phyloP scores from a whole-genome alignment of 75 land plant species.

The Isoetes taiwanensis region DNA sequence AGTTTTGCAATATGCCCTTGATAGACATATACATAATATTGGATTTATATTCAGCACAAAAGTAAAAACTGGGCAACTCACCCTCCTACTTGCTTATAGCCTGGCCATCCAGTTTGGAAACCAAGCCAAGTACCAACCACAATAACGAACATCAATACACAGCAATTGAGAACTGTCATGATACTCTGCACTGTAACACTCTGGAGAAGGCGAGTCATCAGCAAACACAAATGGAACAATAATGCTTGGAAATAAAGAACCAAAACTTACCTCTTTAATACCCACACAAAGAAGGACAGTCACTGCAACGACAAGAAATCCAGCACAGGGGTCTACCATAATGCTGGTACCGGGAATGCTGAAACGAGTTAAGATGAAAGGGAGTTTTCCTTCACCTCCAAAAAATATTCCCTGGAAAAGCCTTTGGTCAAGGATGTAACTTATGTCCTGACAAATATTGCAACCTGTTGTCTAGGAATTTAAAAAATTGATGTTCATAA shows the following conservation, averaged over 20 bases:
- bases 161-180: slow-evolving; percentile 51
- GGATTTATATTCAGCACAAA: not conserved
- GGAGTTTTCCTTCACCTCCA: slow-evolving; percentile 70
- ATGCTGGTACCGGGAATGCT: slow-evolving; percentile 49
- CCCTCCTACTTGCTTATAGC: slow-evolving; percentile 68
- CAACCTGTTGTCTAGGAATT: too few relatives aligned
- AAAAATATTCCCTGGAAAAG: slow-evolving; percentile 64
- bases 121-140: slow-evolving; percentile 70
- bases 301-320: slow-evolving; percentile 56
- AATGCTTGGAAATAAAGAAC: not conserved
- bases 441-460: too few relatives aligned
- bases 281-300: slow-evolving; percentile 73
- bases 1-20: too few relatives aligned
- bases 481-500: too few relatives aligned
- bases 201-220: slow-evolving; percentile 25
- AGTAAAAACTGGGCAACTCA: slow-evolving; percentile 10
- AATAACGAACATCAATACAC: slow-evolving; percentile 82
- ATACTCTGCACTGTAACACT: slow-evolving; percentile 63
- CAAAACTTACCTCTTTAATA: slow-evolving; percentile 69
- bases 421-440: too few relatives aligned
- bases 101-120: slow-evolving; percentile 78
- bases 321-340: slow-evolving; percentile 90
- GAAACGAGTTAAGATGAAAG: slow-evolving; percentile 44
- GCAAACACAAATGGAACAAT: not conserved
- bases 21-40: too few relatives aligned